Evolutionary conservation across 768 basidiomycete species (phyloP).

Genomic region (Rhizopogon salebrosus): DNA sequence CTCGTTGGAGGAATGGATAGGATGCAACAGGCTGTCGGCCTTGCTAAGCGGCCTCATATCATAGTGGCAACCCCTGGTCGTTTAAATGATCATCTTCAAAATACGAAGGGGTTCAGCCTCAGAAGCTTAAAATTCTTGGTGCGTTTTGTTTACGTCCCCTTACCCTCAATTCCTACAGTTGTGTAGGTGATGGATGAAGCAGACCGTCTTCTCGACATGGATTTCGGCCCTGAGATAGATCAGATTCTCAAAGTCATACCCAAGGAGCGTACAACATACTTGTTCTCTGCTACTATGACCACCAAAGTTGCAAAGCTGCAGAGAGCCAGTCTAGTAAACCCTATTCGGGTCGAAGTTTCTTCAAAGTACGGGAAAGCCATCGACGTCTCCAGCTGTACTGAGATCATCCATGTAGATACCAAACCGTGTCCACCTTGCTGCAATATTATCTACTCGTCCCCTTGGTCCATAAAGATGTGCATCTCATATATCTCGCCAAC

Average conservation of each 20-base stretch:
- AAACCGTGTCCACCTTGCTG: conserved; percentile 90
- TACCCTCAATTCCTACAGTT: conserved; percentile 1
- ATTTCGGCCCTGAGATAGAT: conserved; percentile 93
- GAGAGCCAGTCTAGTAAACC: conserved; percentile 87
- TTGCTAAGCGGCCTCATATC: conserved; percentile 92
- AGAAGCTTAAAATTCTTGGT: conserved; percentile 85
- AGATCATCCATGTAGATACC: conserved; percentile 59
- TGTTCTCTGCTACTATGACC: conserved; percentile 99
- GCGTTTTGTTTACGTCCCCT: conserved; percentile 19
- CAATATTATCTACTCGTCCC: conserved; percentile 97
- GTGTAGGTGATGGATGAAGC: conserved; percentile 94
- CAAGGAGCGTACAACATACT: conserved; percentile 88
- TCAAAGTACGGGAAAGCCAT: conserved; percentile 60
- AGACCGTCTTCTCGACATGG: conserved; percentile 92
- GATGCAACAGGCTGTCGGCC: conserved; percentile 83
- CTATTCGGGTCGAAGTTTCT: conserved; percentile 90
- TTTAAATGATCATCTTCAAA: conserved; percentile 89
- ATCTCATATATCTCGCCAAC: conserved; percentile 86
- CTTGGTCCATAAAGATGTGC: conserved; percentile 84
- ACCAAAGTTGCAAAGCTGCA: conserved; percentile 97
- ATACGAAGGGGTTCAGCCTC: conserved; percentile 94
- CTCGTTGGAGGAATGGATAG: conserved; percentile 96
- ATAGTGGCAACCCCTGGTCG: conserved; percentile 95
- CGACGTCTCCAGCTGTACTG: neutral
- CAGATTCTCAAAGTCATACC: conserved; percentile 95